Percentiles rank a stretch among this genome's conserved stretches.
Conservation (phyloP, 352 stramenopile species). For the Pythium volutum region DNA sequence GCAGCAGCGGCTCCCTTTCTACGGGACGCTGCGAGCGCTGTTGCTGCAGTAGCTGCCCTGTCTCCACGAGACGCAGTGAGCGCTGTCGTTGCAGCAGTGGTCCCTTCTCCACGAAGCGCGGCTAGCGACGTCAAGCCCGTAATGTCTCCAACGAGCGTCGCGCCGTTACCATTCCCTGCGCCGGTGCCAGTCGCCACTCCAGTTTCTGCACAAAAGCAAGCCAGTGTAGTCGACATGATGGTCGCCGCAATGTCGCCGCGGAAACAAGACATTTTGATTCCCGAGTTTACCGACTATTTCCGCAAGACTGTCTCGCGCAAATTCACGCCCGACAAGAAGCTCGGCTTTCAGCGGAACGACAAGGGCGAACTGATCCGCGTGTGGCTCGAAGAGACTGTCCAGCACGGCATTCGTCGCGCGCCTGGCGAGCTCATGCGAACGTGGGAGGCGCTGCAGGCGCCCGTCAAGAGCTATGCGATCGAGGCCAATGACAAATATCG, state of each 20-base stretch:
- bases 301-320: slow-evolving; percentile 45
- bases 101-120: no score
- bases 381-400: slow-evolving; percentile 38
- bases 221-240: slow-evolving; percentile 4
- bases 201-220: neutral
- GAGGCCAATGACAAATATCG: slow-evolving; percentile 66
- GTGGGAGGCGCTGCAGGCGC: slow-evolving; percentile 67
- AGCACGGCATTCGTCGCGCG: slow-evolving; percentile 42
- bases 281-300: slow-evolving; percentile 72
- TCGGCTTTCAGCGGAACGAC: slow-evolving; percentile 59
- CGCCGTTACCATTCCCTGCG: neutral
- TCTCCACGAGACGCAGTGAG: no score
- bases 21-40: no score
- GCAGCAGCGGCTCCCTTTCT: no score
- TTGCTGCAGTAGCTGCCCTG: no score
- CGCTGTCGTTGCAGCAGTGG: no score
- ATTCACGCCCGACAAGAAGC: slow-evolving; percentile 45
- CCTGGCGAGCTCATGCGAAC: slow-evolving; percentile 57
- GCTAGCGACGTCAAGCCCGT: neutral
- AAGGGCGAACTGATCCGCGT: slow-evolving; percentile 54
- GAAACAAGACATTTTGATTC: slow-evolving; percentile 20
- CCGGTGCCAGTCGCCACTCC: no score
- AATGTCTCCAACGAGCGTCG: neutral
- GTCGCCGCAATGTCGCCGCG: neutral
- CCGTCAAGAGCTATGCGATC: slow-evolving; percentile 72